Evolutionary conservation across 345 rosid species (phyloP), one percentile per base, ranked within the genome.

Genomic region (Chamaenerion angustifolium): DNA sequence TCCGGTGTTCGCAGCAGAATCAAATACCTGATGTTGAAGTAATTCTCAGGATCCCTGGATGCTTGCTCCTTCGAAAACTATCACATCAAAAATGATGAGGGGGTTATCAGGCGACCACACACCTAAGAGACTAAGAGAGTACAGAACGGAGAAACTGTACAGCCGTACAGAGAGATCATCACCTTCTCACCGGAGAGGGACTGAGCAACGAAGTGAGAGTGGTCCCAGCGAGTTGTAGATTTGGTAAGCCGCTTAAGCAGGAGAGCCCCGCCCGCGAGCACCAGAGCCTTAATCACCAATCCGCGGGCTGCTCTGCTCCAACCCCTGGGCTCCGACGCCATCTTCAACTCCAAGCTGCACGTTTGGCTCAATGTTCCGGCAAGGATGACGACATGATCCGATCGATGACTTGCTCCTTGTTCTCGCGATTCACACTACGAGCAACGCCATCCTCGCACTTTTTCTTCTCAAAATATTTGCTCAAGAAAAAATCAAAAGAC

Each of bases 141-240:
- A n/a, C n/a, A n/a, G n/a, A n/a, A n/a, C n/a, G n/a, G n/a, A n/a
- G n/a, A n/a, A n/a, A n/a, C n/a, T n/a, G n/a, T n/a, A n/a, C n/a
- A n/a, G n/a, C n/a, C n/a, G 4, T 12, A 37, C 10, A 14, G 43
- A 12, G 23, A 25, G 0, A 37, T 37, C 27, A 12, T 44, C n/a
- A 88, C 95, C 86, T 79, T 90, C 46, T 83, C 94, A 52, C 93
- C 95, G 63, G 51, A 59, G 43, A 90, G 86, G 11, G 94, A 83
- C 18, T 83, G 88, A 61, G 92, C 51, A 44, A 90, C 98, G 61
- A 75, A 58, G 45, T 70, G 77, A 55, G 88, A 67, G 59, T 86
- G 94, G 71, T 86, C 98, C 84, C 98, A 69, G 54, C 95, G 92
- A 23, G 98, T 83, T 16, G 90, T 76, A 55, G 94, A 86, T 68